phyloP scores from a whole-genome alignment of 768 basidiomycete species.

The Glaciozyma martinii region DNA sequence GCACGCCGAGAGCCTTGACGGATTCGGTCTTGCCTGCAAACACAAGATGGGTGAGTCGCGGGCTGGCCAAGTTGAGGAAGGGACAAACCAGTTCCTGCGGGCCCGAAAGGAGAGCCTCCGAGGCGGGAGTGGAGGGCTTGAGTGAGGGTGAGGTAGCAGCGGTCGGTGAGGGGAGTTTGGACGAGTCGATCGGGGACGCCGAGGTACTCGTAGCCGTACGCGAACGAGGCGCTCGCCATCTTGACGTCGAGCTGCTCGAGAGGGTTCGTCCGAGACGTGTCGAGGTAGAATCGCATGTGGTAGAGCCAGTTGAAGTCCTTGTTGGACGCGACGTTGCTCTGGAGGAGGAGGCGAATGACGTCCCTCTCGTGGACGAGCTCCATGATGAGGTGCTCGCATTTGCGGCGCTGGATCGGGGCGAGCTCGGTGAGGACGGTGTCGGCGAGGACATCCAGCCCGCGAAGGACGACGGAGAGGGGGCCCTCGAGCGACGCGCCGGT shows the following conservation, averaged over 20 bases:
- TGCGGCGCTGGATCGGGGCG: slow-evolving; percentile 79
- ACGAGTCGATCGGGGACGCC: slow-evolving; percentile 94
- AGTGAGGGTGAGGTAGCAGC: slow-evolving; percentile 90
- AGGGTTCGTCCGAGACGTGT: slow-evolving; percentile 59
- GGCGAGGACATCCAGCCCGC: slow-evolving; percentile 87
- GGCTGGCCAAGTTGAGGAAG: background rate
- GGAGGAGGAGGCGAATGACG: slow-evolving; percentile 71
- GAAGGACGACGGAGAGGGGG: slow-evolving; percentile 63
- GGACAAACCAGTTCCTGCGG: slow-evolving; percentile 79
- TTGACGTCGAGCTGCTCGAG: slow-evolving; percentile 70
- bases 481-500: slow-evolving; percentile 50
- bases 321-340: slow-evolving; percentile 54
- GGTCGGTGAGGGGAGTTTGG: slow-evolving; percentile 93
- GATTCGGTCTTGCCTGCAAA: slow-evolving; percentile 89
- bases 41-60: slow-evolving; percentile 6
- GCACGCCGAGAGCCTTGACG: slow-evolving; percentile 95
- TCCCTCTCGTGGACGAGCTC: slow-evolving; percentile 97
- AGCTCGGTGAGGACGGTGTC: slow-evolving; percentile 91
- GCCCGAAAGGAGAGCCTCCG: slow-evolving; percentile 95
- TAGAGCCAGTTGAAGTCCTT: slow-evolving; percentile 86
- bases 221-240: slow-evolving; percentile 84
- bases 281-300: slow-evolving; percentile 97
- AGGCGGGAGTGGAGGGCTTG: slow-evolving; percentile 91
- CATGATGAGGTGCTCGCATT: slow-evolving; percentile 97
- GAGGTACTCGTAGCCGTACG: slow-evolving; percentile 97